Evolutionary conservation across 768 basidiomycete species (phyloP), one percentile per base, ranked within the genome.

Genomic region (Amanita polypyramis): DNA sequence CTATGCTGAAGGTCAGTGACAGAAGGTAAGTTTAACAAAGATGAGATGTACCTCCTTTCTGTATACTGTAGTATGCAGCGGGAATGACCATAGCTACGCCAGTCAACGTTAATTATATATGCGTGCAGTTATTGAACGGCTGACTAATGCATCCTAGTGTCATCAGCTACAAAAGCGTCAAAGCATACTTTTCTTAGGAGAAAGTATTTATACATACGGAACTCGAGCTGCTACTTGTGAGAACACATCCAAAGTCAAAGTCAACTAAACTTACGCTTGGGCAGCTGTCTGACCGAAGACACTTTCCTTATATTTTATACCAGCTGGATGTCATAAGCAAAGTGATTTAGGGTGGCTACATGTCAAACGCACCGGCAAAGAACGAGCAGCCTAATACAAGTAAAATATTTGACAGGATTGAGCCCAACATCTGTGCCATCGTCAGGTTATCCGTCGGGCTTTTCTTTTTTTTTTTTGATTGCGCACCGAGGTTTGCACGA

Each of bases 301-400:
- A 46, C 84, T 83, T 61, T 94, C 83, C 11, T 64, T 53, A 49
- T 68, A 77, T 52, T 74, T 73, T 52, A 79, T 64, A 2, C 91
- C 91, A 52, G 83, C 86, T 80, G 47, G 10, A 23, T 12, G 21
- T 8, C 14, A 40, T 43, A n/a, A 43, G 36, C 41, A 30, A 44
- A 34, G 41, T 32, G 55, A 35, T 42, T 15, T 38, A 35, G 11
- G 12, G 29, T 10, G 21, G 40, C 19, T 30, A 36, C 11, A 23
- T 4, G 27, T n/a, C 8, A 1, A 15, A 62, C 70, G 51, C 51
- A 79, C 82, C 85, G 41, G 88, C 89, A 46, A 94, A 68, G 72
- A 94, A 94, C 11, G 88, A 90, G 63, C 85, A 90, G 5, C 93
- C 93, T 11, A 97, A 70, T 14, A 97, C 92, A 32, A 96, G 72